Evolutionary conservation across 2,329 filamentous ascomycete species (phyloP).

Genomic region (Fusarium dlaminii): DNA sequence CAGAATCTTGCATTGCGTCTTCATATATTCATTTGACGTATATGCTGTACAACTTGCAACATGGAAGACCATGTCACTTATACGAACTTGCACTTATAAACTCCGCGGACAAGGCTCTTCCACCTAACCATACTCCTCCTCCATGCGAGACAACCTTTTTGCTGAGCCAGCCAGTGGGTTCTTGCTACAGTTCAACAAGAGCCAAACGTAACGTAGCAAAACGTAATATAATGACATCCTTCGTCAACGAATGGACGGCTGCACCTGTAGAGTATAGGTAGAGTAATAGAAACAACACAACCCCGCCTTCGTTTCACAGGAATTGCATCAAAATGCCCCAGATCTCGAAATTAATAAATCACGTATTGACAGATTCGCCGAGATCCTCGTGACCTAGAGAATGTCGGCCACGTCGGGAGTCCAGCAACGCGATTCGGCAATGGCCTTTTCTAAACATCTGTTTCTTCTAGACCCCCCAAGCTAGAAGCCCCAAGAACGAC

Average conservation of each 20-base stretch:
- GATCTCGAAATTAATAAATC: slow-evolving; percentile 13
- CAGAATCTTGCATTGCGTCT: slow-evolving; percentile 14
- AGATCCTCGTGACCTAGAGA: slow-evolving; percentile 33
- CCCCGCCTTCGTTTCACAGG: slow-evolving; percentile 30
- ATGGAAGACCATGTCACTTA: not conserved
- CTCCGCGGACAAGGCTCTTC: slow-evolving; percentile 30
- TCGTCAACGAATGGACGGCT: slow-evolving; percentile 25
- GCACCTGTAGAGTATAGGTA: slow-evolving; percentile 36
- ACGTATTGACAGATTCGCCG: slow-evolving; percentile 19
- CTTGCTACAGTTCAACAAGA: not conserved
- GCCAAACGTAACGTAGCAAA: slow-evolving; percentile 42
- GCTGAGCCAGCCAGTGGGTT: slow-evolving; percentile 5
- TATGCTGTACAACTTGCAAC: not conserved
- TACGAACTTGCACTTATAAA: slow-evolving; percentile 7
- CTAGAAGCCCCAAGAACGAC: not conserved
- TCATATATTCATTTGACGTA: slow-evolving; percentile 22
- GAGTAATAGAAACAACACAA: slow-evolving; percentile 40
- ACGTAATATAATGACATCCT: slow-evolving; percentile 31
- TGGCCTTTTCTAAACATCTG: slow-evolving; percentile 2
- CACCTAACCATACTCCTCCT: not conserved
- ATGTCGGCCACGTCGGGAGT: slow-evolving; percentile 12
- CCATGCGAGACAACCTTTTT: slow-evolving; percentile 11
- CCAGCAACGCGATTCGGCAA: slow-evolving; percentile 38
- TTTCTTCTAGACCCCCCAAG: slow-evolving; percentile 9
- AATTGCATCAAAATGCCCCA: slow-evolving; percentile 5